A percentile compares a stretch with the other conserved stretches of the same genome.
These are phyloP conservation scores for Xylaria curta DNA, from an alignment of 495 filamentous ascomycete genomes.

Conservation along the genomic window DNA sequence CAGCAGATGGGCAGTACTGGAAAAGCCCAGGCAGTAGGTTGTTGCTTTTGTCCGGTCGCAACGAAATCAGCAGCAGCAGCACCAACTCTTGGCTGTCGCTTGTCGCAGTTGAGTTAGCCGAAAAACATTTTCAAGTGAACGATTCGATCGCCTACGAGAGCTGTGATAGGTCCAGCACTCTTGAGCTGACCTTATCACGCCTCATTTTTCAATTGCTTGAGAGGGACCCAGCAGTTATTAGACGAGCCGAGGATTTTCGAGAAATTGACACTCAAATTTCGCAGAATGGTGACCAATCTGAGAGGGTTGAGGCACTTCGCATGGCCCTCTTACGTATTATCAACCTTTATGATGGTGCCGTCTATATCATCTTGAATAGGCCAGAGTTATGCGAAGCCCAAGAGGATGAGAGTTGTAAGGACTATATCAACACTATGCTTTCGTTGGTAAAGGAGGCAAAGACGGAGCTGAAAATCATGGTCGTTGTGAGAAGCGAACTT, in stretches of 20 bases:
- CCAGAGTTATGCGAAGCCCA: constrained; percentile 8
- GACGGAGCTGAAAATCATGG: constrained; percentile 12
- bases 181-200: constrained; percentile 9
- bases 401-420: constrained; percentile 12
- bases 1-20: background rate
- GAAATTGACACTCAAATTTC: constrained; percentile 15
- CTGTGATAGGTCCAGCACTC: background rate
- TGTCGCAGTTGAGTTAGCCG: background rate
- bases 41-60: constrained; percentile 13
- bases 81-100: constrained; percentile 4
- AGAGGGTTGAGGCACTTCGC: background rate
- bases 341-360: background rate
- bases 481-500: background rate
- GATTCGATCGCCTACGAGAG: background rate
- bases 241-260: background rate
- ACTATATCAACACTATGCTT: constrained; percentile 12
- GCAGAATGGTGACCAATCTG: no score
- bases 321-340: constrained; percentile 1
- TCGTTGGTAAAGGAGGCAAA: constrained; percentile 11
- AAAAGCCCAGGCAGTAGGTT: background rate
- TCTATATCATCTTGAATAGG: constrained; percentile 7
- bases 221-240: background rate
- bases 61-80: background rate
- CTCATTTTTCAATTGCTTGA: constrained; percentile 12
- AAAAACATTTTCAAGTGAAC: background rate